Evolutionary conservation across 331 rosid genomes (phyloP).

Genomic region (Saraca asoca): DNA sequence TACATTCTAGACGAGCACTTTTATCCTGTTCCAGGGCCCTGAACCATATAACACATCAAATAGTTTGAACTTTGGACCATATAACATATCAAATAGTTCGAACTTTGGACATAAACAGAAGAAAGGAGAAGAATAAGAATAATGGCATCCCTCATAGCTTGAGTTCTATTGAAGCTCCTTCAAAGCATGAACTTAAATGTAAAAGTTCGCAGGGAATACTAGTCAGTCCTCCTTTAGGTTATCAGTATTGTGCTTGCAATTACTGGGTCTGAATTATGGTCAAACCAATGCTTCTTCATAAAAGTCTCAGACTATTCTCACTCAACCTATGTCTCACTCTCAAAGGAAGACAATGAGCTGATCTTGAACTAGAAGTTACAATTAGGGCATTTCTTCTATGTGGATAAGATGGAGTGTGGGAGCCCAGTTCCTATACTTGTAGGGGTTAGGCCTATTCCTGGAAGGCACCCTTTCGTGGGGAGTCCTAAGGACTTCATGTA

Average conservation of each 20-base stretch:
- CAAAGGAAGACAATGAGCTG: conserved; percentile 77
- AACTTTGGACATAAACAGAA: conserved; percentile 7
- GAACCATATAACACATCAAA: conserved; percentile 12
- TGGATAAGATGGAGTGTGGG: conserved; percentile 63
- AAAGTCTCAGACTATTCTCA: conserved; percentile 94
- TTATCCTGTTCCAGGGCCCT: background rate
- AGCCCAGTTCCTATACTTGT: conserved; percentile 79
- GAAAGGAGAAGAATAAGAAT: conserved; percentile 26
- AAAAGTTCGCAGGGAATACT: conserved; percentile 76
- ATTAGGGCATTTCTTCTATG: conserved; percentile 93
- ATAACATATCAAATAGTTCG: too few relatives aligned
- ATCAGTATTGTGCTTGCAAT: conserved; percentile 90
- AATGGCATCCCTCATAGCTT: conserved; percentile 89
- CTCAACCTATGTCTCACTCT: conserved; percentile 79
- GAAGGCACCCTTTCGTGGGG: conserved; percentile 81
- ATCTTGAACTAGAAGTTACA: conserved; percentile 82
- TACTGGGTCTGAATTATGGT: conserved; percentile 83
- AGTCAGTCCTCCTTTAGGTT: conserved; percentile 81
- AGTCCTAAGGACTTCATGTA: conserved; percentile 93
- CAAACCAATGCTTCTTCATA: conserved; percentile 84
- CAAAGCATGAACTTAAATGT: conserved; percentile 68
- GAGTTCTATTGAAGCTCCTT: conserved; percentile 85
- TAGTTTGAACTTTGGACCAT: background rate
- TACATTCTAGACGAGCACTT: background rate
- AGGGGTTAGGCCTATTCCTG: conserved; percentile 73